Evolutionary conservation across 2,329 filamentous ascomycete genomes (phyloP).

Genomic region (Trichoderma harzianum): DNA sequence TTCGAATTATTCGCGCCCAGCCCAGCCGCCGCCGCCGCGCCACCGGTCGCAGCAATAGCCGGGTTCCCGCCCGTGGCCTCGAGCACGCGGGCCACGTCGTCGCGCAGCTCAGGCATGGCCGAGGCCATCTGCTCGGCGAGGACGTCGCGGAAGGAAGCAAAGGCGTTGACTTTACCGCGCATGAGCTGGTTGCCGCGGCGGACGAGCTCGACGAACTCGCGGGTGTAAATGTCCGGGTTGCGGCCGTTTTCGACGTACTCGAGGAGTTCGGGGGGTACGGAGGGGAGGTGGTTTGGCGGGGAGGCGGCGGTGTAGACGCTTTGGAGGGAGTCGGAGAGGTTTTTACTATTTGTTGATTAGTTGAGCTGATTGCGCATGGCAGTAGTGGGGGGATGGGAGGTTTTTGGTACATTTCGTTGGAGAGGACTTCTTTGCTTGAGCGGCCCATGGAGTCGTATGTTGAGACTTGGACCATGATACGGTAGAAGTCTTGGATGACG

Average conservation of each 20-base stretch:
- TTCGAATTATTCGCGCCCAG: neutral
- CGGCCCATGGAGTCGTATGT: slow-evolving; percentile 55
- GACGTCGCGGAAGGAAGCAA: slow-evolving; percentile 58
- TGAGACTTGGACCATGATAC: slow-evolving; percentile 60
- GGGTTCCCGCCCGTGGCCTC: slow-evolving; percentile 41
- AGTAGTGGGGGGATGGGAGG: neutral
- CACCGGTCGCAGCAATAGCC: neutral
- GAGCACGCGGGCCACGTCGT: slow-evolving; percentile 51
- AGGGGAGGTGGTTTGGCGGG: slow-evolving; percentile 43
- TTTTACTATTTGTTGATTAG: slow-evolving; percentile 31
- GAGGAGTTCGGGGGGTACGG: slow-evolving; percentile 60
- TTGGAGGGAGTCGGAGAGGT: slow-evolving; percentile 39
- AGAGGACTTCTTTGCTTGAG: slow-evolving; percentile 54
- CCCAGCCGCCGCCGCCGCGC: neutral
- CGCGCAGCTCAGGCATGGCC: slow-evolving; percentile 57
- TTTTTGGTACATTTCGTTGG: slow-evolving; percentile 45
- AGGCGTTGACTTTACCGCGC: slow-evolving; percentile 62
- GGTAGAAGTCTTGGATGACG: slow-evolving; percentile 61
- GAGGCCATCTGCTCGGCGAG: slow-evolving; percentile 56
- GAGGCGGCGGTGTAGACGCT: slow-evolving; percentile 40
- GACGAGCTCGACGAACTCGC: slow-evolving; percentile 69
- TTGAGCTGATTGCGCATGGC: neutral
- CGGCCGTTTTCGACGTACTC: slow-evolving; percentile 68
- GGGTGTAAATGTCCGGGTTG: slow-evolving; percentile 71
- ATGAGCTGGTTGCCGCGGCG: slow-evolving; percentile 64